Base-by-base conservation (phyloP, 2,329 filamentous ascomycete species). In the Ambrosiella cleistominuta region DNA sequence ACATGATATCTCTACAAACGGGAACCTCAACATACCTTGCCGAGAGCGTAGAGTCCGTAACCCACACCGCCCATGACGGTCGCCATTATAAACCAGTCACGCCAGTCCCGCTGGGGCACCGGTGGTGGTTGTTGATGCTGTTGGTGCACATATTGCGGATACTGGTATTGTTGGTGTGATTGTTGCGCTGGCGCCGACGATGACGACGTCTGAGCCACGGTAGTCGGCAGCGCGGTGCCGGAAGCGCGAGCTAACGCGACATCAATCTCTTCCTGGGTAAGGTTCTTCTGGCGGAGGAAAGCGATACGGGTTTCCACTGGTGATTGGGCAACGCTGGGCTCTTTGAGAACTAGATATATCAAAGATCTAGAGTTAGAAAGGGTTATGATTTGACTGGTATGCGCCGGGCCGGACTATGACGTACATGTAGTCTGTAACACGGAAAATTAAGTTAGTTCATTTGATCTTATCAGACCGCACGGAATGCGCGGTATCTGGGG, bases 81-180 rank as follows among this genome's bases (percentile, higher is more conserved):
- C 7, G 93, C 93, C 88, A 97, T 95, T 70, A 98, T 97, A 71
- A 98, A 98, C 86, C 89, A 97, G 68, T 98, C 93, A 62, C 94
- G 80, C 93, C 93, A 98, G 71, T 98, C 93, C 66, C 93, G 78
- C 67, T 82, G 83, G 2, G 89, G 89, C 1, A 82, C 71, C 58
- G 78, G 74, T 1, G 76, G 76, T 2, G 79, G 72, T 37, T 74
- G 74, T 51, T 56, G 72, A 36, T 74, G 74, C 44, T 56, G 57
- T 39, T 54, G 51, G 19, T 58, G 49, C 63, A 75, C 72, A 60
- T 76, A 72, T 61, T 75, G 75, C 54, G 74, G 70, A 58, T 77
- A 77, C 49, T 71, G 71, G 64, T 73, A 73, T 53, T 70, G 66
- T 60, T 71, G 40, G 51, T 50, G 49, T 62, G 71, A 75, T 63